Percentiles rank a stretch among this genome's conserved stretches.
Conservation (phyloP, 805 yeast genomes). For the Blastobotrys parvus region DNA sequence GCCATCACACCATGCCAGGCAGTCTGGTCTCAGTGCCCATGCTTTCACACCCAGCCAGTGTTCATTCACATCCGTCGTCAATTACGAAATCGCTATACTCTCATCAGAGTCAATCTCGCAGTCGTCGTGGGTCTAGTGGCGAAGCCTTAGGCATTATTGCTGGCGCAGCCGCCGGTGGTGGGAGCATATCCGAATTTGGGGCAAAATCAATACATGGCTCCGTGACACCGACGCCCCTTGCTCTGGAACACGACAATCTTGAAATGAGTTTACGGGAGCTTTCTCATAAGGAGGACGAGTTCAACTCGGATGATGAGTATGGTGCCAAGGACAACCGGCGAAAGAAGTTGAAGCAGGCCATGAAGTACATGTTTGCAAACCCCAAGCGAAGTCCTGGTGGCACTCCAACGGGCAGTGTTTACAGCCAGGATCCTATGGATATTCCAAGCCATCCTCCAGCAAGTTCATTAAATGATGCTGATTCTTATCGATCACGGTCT, state of each 20-base stretch:
- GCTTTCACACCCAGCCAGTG: too few species aligned
- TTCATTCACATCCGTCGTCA: neutral
- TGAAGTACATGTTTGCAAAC: constrained; percentile 1
- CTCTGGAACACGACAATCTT: neutral
- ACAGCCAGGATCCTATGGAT: neutral
- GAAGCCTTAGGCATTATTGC: too few species aligned
- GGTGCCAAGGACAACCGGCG: constrained; percentile 1
- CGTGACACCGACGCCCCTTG: neutral
- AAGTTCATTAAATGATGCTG: neutral
- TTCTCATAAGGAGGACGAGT: neutral
- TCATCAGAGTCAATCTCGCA: neutral
- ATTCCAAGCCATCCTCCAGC: neutral
- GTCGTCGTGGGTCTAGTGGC: neutral
- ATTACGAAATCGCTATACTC: neutral
- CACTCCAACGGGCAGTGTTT: neutral
- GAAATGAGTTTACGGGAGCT: neutral
- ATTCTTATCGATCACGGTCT: neutral
- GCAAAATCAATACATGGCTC: neutral
- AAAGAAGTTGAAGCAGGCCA: constrained; percentile 3
- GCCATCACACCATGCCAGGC: neutral
- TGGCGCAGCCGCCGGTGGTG: neutral
- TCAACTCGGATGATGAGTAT: constrained; percentile 7
- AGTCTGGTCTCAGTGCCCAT: too few species aligned
- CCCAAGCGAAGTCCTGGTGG: neutral
- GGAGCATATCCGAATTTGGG: neutral